phyloP scores from a whole-genome alignment of 371 early-diverging fungal genomes.

The Saksenaea vasiformis region DNA sequence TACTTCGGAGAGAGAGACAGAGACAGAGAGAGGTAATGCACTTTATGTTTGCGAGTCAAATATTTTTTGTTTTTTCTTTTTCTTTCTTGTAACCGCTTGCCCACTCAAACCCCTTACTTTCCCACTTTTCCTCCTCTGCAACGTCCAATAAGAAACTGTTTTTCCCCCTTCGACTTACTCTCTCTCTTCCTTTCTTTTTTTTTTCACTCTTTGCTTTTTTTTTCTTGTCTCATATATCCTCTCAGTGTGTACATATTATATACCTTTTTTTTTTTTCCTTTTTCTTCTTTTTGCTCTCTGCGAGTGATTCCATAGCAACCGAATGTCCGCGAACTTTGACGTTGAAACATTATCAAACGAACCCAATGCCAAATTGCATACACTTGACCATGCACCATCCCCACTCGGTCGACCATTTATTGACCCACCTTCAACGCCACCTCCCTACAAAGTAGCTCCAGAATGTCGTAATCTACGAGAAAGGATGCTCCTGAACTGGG shows the following conservation, averaged over 20 bases:
- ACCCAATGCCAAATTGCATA: conserved; percentile 9
- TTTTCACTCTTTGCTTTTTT: conserved; percentile 2
- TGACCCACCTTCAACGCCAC: conserved; percentile 6
- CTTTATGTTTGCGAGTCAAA: background rate
- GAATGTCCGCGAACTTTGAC: conserved; percentile 20
- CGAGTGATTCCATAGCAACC: background rate
- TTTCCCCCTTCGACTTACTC: conserved; percentile 4
- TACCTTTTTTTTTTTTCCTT: background rate
- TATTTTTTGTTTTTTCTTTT: background rate
- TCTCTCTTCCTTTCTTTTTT: background rate
- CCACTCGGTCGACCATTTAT: conserved; percentile 11
- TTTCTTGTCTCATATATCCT: background rate
- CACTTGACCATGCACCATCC: conserved; percentile 11
- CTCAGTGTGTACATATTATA: conserved; percentile 5
- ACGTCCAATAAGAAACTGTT: background rate
- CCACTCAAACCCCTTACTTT: conserved; percentile 4
- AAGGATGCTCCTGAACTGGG: conserved; percentile 15
- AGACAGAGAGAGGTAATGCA: background rate
- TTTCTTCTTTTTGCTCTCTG: conserved; percentile 1
- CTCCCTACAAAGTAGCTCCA: conserved; percentile 10
- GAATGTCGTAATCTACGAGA: conserved; percentile 21
- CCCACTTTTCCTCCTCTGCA: conserved; percentile 2
- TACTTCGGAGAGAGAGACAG: background rate
- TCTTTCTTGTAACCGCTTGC: background rate
- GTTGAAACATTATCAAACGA: conserved; percentile 16